Base-by-base conservation (phyloP, 1,139 yeast species). In the Nakaseomyces nivariensis region DNA sequence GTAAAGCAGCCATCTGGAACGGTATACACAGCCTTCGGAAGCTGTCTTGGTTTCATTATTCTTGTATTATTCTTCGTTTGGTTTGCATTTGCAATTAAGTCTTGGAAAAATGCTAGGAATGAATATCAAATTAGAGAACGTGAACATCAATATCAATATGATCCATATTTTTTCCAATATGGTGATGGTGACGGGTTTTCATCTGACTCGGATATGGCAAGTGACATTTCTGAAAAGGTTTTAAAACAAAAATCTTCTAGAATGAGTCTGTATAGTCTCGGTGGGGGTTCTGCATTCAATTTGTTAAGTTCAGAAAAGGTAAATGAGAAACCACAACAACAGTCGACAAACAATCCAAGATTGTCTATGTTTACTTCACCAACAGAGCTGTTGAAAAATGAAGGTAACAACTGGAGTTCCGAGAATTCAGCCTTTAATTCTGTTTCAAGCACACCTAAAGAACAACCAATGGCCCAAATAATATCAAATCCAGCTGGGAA, bases 21-120 rank as follows among this genome's bases (percentile, higher is more conserved):
- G 1, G 86, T 84, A 4, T 85, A 84, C 66, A 83, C 85, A 51
- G 85, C 85, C 0, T 82, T 83, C 44, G 94, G 92, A 1, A 73
- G 81, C 41, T 72, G 81, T 49, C 74, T 81, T 37, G 81, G 82
- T 6, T 52, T 56, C 47, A 49, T 60, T 6, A 31, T 55, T 17
- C 27, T 53, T 11, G 46, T 52, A 3, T 47, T 56, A 11, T 10
- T 49, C 4, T 33, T 49, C 1, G 49, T 52, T 3, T 60, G 62
- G 64, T 37, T 45, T 4, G 24, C 49, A 5, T 49, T 54, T 13
- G 51, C 53, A 4, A 13, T 58, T 4, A 52, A 54, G 29, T 55
- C 63, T 6, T 61, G 65, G 64, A 45, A 47, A 38, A 52, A 55
- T 37, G 60, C 62, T 5, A 56, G 60, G 38, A 54, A 50, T 42